Evolutionary conservation across 805 yeast species (phyloP).

Genomic region (Saccharomycopsis synnaedendra): DNA sequence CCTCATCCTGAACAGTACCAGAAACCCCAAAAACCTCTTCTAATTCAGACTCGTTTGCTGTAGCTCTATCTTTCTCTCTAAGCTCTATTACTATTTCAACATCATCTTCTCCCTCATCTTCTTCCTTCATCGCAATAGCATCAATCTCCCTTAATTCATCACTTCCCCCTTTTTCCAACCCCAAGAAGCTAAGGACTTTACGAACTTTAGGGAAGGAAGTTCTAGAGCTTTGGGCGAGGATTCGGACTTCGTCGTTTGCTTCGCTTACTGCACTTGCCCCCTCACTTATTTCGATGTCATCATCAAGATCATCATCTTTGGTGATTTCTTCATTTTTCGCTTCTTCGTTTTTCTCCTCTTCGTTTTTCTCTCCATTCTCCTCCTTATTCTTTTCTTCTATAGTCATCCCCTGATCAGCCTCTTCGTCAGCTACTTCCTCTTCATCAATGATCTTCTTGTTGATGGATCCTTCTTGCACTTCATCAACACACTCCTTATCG

Average conservation of each 20-base stretch:
- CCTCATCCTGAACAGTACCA: conserved; percentile 3
- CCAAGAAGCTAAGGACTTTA: too few species aligned
- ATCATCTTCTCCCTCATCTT: background rate
- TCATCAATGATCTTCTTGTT: conserved; percentile 28
- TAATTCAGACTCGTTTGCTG: too few species aligned
- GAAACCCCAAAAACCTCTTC: background rate
- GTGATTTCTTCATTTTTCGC: too few species aligned
- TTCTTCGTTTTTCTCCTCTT: background rate
- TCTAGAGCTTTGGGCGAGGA: too few species aligned
- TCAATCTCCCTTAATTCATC: background rate
- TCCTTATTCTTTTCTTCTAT: conserved; percentile 2
- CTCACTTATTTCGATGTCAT: too few species aligned
- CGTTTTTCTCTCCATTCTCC: background rate
- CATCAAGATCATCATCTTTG: too few species aligned
- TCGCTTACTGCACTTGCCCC: too few species aligned
- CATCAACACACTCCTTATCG: conserved; percentile 23
- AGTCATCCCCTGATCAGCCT: conserved; percentile 20
- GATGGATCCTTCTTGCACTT: conserved; percentile 32
- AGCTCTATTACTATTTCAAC: background rate
- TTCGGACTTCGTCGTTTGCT: too few species aligned
- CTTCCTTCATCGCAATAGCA: background rate
- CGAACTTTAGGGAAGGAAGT: too few species aligned
- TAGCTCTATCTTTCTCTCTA: background rate
- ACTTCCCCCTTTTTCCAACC: background rate
- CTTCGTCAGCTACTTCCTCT: conserved; percentile 27